phyloP scores from a whole-genome alignment of 345 rosid species.

The Eucalyptus cloeziana region DNA sequence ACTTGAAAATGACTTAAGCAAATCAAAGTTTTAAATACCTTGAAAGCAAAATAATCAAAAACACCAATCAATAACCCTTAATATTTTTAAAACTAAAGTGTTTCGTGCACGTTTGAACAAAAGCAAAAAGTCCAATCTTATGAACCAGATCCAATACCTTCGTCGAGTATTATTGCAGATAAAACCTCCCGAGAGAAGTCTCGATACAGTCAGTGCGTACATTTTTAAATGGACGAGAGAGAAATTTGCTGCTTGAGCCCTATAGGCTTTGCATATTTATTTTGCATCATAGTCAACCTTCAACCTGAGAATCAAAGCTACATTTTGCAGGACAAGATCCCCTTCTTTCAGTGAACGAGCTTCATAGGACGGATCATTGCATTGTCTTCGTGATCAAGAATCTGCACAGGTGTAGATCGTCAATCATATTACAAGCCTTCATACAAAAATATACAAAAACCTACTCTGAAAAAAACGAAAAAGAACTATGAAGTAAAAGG shows the following conservation, averaged over 20 bases:
- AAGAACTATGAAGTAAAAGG: background rate
- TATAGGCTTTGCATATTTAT: background rate
- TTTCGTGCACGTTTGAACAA: background rate
- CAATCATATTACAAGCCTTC: background rate
- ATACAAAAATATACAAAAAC: background rate
- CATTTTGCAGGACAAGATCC: background rate
- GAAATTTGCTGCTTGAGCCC: background rate
- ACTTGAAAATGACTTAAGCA: too few relatives aligned
- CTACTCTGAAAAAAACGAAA: background rate
- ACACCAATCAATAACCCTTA: too few relatives aligned
- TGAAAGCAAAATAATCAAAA: too few relatives aligned
- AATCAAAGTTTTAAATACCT: too few relatives aligned
- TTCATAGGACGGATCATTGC: slow-evolving; percentile 80
- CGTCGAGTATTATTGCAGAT: background rate
- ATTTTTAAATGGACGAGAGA: background rate
- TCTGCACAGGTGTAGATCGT: slow-evolving; percentile 19
- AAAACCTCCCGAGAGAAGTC: background rate
- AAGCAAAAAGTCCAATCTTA: background rate
- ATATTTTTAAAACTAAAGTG: background rate
- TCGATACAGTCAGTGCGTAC: background rate
- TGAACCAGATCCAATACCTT: background rate
- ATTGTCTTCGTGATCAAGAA: slow-evolving; percentile 89
- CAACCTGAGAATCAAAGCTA: background rate
- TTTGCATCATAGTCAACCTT: background rate
- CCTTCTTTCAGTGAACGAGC: slow-evolving; percentile 3